phyloP scores from a whole-genome alignment of 2,329 filamentous ascomycete species.

The Pseudogymnoascus sp. region DNA sequence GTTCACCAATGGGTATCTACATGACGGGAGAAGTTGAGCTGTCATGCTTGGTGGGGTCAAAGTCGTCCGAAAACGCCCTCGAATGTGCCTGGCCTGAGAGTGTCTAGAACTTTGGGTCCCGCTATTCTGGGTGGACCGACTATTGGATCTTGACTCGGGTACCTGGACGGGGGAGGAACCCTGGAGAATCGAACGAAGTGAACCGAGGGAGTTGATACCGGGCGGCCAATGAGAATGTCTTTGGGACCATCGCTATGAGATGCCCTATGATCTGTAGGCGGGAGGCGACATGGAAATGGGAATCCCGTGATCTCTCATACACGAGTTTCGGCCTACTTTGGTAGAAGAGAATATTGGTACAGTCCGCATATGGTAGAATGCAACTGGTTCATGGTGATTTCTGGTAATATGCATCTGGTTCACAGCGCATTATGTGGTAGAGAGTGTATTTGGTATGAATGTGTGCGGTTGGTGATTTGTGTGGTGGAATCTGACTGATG shows the following conservation, averaged over 20 bases:
- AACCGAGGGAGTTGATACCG: background rate
- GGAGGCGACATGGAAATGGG: background rate
- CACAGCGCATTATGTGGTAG: background rate
- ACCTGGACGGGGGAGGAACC: background rate
- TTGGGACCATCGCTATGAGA: background rate
- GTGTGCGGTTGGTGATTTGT: background rate
- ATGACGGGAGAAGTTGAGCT: constrained; percentile 5
- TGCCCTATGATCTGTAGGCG: background rate
- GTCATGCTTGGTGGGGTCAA: constrained; percentile 4
- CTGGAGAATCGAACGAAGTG: background rate
- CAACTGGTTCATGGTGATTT: background rate
- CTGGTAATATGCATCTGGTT: background rate
- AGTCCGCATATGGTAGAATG: background rate
- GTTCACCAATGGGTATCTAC: constrained; percentile 4
- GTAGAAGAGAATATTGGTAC: background rate
- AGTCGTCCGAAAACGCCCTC: background rate
- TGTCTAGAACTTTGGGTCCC: constrained; percentile 6
- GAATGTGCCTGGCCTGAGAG: background rate
- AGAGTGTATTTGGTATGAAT: background rate
- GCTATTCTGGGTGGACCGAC: constrained; percentile 1
- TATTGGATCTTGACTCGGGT: constrained; percentile 6
- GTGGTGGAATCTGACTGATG: background rate
- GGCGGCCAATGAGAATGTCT: background rate
- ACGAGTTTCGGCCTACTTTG: background rate
- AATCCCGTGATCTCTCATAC: background rate